Evolutionary conservation across 345 rosid species (phyloP).

Genomic region (Syzygium aqueum): DNA sequence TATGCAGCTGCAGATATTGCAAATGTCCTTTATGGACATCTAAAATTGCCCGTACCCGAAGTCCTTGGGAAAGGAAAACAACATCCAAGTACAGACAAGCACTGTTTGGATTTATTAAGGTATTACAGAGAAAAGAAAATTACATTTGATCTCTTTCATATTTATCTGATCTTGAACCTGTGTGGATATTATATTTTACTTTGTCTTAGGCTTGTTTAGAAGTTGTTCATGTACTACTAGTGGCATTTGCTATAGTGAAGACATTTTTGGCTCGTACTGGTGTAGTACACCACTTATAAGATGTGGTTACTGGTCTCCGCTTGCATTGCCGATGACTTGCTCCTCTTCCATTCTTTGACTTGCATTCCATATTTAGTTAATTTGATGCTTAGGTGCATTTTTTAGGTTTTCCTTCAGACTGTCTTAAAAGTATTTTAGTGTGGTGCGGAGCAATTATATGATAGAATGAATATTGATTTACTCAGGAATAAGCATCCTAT

Average conservation of each 20-base stretch:
- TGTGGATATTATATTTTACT: background rate
- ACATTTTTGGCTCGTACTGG: background rate
- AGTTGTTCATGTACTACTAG: background rate
- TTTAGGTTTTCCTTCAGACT: background rate
- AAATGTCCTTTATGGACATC: constrained; percentile 65
- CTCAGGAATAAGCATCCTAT: constrained; percentile 89
- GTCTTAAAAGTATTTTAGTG: background rate
- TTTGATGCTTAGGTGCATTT: background rate
- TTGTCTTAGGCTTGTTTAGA: background rate
- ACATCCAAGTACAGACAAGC: constrained; percentile 91
- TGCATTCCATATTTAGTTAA: background rate
- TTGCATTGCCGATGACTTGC: background rate
- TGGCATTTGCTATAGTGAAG: background rate
- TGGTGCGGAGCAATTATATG: background rate
- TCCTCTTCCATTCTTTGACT: background rate
- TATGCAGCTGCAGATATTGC: constrained; percentile 83
- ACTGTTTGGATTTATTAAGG: constrained; percentile 81
- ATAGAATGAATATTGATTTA: background rate
- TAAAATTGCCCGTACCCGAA: constrained; percentile 76
- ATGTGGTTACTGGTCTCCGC: background rate
- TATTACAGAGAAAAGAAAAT: background rate
- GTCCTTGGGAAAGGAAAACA: constrained; percentile 56
- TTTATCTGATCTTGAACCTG: background rate
- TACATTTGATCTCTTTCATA: background rate
- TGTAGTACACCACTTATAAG: background rate